Evolutionary conservation across 306 rosid genomes (phyloP), one percentile per base, ranked within the genome.

Genomic region (Urtica urens): DNA sequence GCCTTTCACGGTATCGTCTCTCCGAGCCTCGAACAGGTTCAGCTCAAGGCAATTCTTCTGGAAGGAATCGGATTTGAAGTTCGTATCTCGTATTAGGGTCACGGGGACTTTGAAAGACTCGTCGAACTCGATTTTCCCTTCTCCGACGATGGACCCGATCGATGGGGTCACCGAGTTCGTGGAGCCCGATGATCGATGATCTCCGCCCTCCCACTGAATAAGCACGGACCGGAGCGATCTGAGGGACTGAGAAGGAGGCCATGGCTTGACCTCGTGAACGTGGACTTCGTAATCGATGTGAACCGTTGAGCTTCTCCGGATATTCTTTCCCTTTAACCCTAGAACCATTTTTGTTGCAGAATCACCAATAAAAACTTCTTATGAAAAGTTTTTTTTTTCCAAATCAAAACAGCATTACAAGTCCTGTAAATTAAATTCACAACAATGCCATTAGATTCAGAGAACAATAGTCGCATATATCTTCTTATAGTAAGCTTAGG

Each of bases 181-280:
- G 44, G 85, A 77, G 47, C 95, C 99, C 1, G 95, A 81, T 55
- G 65, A 40, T 11, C 93, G 87, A n/a, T n/a, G n/a, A 17, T 81
- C 83, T 0, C 94, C 95, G 41, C 82, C 75, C 68, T 90, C 99
- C 99, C 99, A 90, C 33, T 85, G 99, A 64, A 90, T 71, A 70
- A 81, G 23, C 23, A 85, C 94, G 2, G 95, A 73, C 35, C 92
- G 81, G 24, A 77, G 55, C 1, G 92, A 77, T 55, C 60, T 75
- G 34, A 82, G 87, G 5, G 95, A 75, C 66, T 85, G 85, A 0
- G 99, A 77, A 2, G 94, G 99, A 0, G 94, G 95, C 99, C 99
- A 90, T 29, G 99, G 99, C 83, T 79, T 90, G 44, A 90, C 70
- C 68, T 85, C 95, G 43, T 71, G 76, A 58, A 90, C 62, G 57